A percentile compares a stretch with the other conserved stretches of the same genome.
Conservation (phyloP, 2,329 filamentous ascomycete genomes). For the Exserohilum rostratum region DNA sequence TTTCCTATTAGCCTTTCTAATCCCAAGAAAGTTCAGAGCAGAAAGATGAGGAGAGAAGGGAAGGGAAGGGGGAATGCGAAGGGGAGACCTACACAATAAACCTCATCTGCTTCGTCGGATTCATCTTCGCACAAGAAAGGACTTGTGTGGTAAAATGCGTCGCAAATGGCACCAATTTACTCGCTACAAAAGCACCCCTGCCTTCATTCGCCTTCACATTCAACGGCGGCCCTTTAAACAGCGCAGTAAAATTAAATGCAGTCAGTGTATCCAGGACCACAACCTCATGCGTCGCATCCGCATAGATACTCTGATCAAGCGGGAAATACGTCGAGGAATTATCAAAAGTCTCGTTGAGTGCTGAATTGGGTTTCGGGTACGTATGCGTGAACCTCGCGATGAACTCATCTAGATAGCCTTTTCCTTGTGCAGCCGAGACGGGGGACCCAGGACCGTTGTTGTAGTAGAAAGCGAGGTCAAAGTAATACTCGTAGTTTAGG, state of each 20-base stretch:
- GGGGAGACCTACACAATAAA: constrained; percentile 34
- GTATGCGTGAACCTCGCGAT: constrained; percentile 36
- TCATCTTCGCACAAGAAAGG: constrained; percentile 27
- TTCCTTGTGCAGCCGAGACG: constrained; percentile 42
- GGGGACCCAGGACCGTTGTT: constrained; percentile 42
- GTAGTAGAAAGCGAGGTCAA: constrained; percentile 50
- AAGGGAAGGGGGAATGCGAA: neutral
- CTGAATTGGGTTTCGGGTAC: constrained; percentile 28
- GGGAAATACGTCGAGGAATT: constrained; percentile 52
- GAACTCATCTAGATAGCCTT: constrained; percentile 39
- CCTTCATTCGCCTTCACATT: constrained; percentile 23
- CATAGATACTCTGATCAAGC: constrained; percentile 53
- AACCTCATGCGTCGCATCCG: constrained; percentile 53
- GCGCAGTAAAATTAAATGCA: constrained; percentile 39
- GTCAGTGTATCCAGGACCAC: constrained; percentile 38
- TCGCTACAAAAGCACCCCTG: constrained; percentile 35
- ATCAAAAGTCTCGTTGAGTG: constrained; percentile 44
- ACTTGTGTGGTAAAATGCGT: constrained; percentile 42
- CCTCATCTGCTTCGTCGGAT: constrained; percentile 35
- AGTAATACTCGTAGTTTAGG: constrained; percentile 54
- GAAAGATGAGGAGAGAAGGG: neutral
- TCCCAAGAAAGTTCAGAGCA: no score
- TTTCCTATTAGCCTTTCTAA: no score
- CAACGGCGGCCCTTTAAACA: constrained; percentile 37
- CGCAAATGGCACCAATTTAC: constrained; percentile 37